A percentile compares a stretch with the other conserved stretches of the same genome.
Evolutionary conservation across 345 rosid genomes (phyloP).

Genomic region (Ceriops zippeliana): DNA sequence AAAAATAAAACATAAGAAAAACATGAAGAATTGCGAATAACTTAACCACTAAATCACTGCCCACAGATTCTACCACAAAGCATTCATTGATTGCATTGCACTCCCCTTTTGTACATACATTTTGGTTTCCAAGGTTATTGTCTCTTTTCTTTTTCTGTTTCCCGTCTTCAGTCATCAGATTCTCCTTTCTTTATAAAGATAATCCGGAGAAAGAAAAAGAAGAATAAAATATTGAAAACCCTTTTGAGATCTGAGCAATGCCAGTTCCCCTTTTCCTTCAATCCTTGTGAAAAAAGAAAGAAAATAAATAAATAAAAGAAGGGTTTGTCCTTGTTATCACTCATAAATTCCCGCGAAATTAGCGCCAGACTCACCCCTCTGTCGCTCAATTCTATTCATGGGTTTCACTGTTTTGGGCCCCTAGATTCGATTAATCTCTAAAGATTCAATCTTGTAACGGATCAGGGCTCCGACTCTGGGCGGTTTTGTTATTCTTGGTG

Average conservation of each 20-base stretch:
- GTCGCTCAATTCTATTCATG: conserved; percentile 18
- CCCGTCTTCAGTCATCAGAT: conserved; percentile 27
- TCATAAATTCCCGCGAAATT: conserved; percentile 6
- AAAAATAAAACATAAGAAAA: too few relatives aligned
- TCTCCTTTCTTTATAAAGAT: conserved; percentile 38
- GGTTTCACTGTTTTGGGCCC: conserved; percentile 17
- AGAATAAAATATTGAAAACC: background rate
- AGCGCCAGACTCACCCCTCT: conserved; percentile 4
- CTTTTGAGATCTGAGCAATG: conserved; percentile 38
- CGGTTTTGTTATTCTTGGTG: conserved; percentile 3
- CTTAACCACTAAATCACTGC: too few relatives aligned
- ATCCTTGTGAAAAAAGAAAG: conserved; percentile 12
- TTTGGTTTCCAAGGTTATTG: background rate
- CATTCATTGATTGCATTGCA: too few relatives aligned
- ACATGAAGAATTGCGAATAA: too few relatives aligned
- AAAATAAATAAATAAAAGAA: conserved; percentile 13
- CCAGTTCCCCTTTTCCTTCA: conserved; percentile 30
- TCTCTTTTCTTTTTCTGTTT: conserved; percentile 2
- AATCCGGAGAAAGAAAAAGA: background rate
- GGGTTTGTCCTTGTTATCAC: conserved; percentile 28
- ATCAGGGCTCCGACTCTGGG: conserved; percentile 33
- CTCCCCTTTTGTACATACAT: background rate
- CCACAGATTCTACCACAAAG: too few relatives aligned
- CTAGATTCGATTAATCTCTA: conserved; percentile 21
- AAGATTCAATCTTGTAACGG: conserved; percentile 25